Base-by-base conservation (phyloP, 2,329 filamentous ascomycete genomes). In the Dactylellina sp. region DNA sequence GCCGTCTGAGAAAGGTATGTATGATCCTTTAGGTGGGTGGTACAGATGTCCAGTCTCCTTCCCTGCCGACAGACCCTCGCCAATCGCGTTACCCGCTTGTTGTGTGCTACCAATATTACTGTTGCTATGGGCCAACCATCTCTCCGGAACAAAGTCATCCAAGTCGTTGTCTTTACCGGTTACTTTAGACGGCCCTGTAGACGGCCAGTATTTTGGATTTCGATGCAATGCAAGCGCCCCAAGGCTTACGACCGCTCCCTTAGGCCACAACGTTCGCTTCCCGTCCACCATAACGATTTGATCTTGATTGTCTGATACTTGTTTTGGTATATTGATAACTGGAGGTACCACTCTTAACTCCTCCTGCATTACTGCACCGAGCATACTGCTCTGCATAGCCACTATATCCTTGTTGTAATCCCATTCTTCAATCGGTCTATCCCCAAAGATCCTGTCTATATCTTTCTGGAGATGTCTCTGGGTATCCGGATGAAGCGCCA, bases 171-270 rank as follows among this genome's bases (percentile, higher is more conserved):
- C 35, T 22, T 56, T 28, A 9, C 28, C 61, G 2, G 61, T 74
- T 18, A 74, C 61, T 35, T 66, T 74, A 6, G 70, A 74, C 2
- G 61, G 42, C 7, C 61, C 70, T 32, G 49, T 62, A 16, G 78
- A 77, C 11, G 90, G 90, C 91, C 91, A 94, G 80, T 89, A 89
- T 53, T 85, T 87, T 9, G 90, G 90, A 80, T 92, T 91, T 39
- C 87, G 85, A 59, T 92, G 89, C 1, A 84, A 83, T 4, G 84
- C 84, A 3, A 87, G 81, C 0, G 85, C 84, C 60, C 83, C 82
- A 20, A 94, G 80, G 2, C 83, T 85, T 74, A 93, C 82, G 59
- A 84, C 81, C 11, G 84, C 83, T 20, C 83, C 84, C 7, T 74
- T 66, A 81, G 91, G 90, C 12, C 92, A 80, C 0, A 84, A 82